These are phyloP conservation scores for Xylariales sp. DNA, from an alignment of 2,329 filamentous ascomycete genomes.

Conservation along the genomic window DNA sequence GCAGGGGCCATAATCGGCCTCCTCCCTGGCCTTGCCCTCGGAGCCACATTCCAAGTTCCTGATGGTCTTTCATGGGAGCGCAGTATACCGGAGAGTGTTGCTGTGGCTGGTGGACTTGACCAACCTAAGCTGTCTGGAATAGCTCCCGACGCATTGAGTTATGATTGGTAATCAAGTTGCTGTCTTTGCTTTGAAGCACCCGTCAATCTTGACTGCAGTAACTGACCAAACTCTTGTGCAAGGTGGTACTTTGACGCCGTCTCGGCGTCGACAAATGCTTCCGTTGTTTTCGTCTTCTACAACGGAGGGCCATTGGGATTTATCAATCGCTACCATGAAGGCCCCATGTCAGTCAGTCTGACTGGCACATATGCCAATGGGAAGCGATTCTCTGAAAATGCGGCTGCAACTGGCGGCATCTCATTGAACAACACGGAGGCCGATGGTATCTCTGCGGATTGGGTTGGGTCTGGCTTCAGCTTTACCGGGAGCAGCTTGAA, in stretches of 20 bases:
- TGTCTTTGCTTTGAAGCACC: no score
- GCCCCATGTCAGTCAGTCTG: not conserved
- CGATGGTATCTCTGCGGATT: not conserved
- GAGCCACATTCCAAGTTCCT: no score
- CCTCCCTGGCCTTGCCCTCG: no score
- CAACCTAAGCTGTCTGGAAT: no score
- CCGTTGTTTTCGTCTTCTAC: slow-evolving; percentile 3
- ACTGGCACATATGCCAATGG: slow-evolving; percentile 1
- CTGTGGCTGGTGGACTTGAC: no score
- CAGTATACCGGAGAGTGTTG: no score
- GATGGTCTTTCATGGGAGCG: no score
- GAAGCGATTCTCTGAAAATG: not conserved
- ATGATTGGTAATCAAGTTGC: no score
- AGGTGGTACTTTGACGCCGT: not conserved
- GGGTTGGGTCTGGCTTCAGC: not conserved
- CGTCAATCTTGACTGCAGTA: no score
- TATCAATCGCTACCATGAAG: not conserved
- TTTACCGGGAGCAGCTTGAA: not conserved
- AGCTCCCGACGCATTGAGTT: no score
- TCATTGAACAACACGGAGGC: not conserved
- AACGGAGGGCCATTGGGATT: slow-evolving; percentile 1
- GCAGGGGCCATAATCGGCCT: no score
- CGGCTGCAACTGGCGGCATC: not conserved
- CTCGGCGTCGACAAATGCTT: not conserved
- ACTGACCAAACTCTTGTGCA: no score